A percentile compares a stretch with the other conserved stretches of the same genome.
Conservation (phyloP, 306 rosid genomes). For the Styphnolobium japonicum region DNA sequence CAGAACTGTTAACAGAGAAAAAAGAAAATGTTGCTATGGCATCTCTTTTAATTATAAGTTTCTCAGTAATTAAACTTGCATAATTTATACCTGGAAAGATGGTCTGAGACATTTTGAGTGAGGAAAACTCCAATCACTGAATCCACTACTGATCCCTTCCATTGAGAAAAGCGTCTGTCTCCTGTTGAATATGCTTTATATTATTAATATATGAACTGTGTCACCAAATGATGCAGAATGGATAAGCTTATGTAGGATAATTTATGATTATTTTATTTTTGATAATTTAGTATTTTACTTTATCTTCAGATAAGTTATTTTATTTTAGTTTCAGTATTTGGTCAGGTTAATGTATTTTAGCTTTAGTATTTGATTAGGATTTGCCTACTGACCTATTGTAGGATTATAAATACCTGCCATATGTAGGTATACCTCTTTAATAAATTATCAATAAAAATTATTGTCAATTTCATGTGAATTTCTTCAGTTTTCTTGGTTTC, state of each 20-base stretch:
- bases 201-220: constrained; percentile 13
- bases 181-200: constrained; percentile 51
- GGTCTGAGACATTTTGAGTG: constrained; percentile 92
- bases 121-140: constrained; percentile 92
- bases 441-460: not conserved
- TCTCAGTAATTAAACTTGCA: not conserved
- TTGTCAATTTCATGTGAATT: not conserved
- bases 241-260: not conserved
- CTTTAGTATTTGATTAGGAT: constrained; percentile 2
- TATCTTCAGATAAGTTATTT: not conserved
- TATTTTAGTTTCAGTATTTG: not conserved
- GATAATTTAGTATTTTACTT: not conserved
- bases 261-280: not conserved
- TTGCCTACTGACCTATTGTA: not conserved
- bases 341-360: not conserved
- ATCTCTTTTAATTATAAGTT: not conserved
- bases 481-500: constrained; percentile 3
- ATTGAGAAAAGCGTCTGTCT: constrained; percentile 83
- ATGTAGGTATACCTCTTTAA: not conserved
- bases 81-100: constrained; percentile 71
- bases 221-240: constrained; percentile 9
- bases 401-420: not conserved
- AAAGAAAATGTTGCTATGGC: not conserved
- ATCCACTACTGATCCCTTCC: constrained; percentile 95
- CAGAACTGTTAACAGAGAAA: constrained; percentile 64